phyloP scores from a whole-genome alignment of 352 stramenopile species.

The Phytophthora podocarpi region DNA sequence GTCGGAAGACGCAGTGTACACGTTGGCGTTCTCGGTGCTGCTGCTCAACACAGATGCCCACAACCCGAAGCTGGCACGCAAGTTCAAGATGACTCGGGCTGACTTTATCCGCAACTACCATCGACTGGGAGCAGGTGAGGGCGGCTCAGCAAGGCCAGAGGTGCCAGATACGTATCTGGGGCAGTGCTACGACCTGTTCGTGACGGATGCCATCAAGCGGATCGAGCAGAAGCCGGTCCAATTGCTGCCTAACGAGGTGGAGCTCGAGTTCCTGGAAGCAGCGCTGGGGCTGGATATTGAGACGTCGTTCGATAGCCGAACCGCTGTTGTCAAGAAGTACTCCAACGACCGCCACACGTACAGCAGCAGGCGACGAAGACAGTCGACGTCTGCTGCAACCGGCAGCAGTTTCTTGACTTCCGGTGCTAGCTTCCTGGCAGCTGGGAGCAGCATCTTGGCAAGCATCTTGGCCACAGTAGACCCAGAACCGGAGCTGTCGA shows the following conservation, averaged over 20 bases:
- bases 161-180: conserved; percentile 58
- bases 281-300: conserved; percentile 76
- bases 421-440: conserved; percentile 26
- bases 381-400: conserved; percentile 20
- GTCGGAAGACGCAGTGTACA: conserved; percentile 79
- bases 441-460: conserved; percentile 26
- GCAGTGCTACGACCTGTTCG: conserved; percentile 72
- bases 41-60: conserved; percentile 85
- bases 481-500: conserved; percentile 30
- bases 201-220: conserved; percentile 56
- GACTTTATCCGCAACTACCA: conserved; percentile 84
- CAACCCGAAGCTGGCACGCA: conserved; percentile 63
- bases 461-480: conserved; percentile 28
- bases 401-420: conserved; percentile 25
- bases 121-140: conserved; percentile 38
- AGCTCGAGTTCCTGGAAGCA: conserved; percentile 64
- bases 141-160: conserved; percentile 29
- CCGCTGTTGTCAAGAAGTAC: conserved; percentile 71
- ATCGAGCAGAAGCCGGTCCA: conserved; percentile 55
- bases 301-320: conserved; percentile 73
- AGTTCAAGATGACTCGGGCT: conserved; percentile 76
- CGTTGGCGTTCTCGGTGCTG: conserved; percentile 76
- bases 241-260: conserved; percentile 60
- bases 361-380: conserved; percentile 35
- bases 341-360: conserved; percentile 50